Percentiles rank a stretch among this genome's conserved stretches.
Evolutionary conservation across 2,329 filamentous ascomycete species (phyloP).

Genomic region (Diaporthe humulicola): DNA sequence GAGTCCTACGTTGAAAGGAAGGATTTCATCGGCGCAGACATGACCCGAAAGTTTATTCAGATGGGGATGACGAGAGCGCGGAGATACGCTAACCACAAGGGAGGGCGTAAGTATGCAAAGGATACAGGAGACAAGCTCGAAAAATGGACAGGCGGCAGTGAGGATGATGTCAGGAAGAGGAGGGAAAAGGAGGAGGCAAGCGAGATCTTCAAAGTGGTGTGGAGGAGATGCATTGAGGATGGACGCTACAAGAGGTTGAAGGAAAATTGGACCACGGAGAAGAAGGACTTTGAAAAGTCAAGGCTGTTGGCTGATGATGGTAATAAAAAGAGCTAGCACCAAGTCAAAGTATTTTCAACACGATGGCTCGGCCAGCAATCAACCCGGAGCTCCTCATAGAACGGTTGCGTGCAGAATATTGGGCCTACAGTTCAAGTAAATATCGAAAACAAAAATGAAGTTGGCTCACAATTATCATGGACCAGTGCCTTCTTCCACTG

Average conservation of each 20-base stretch:
- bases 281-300: constrained; percentile 21
- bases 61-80: constrained; percentile 75
- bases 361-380: not conserved
- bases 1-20: constrained; percentile 60
- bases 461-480: not conserved
- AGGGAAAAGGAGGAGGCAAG: constrained; percentile 65
- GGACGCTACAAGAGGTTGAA: constrained; percentile 60
- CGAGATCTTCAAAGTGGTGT: constrained; percentile 61
- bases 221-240: constrained; percentile 60
- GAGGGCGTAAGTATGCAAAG: constrained; percentile 67
- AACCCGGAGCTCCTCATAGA: not conserved
- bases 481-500: no score
- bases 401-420: not conserved
- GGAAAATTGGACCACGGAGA: constrained; percentile 39
- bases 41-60: constrained; percentile 74
- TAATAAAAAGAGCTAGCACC: not conserved
- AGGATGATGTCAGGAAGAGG: constrained; percentile 57
- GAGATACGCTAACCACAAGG: constrained; percentile 68
- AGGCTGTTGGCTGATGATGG: not conserved
- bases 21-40: constrained; percentile 76
- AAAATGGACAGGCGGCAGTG: constrained; percentile 51
- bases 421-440: rapidly evolving
- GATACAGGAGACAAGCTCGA: constrained; percentile 54
- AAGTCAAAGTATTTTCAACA: not conserved
- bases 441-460: no score